Evolutionary conservation across 345 rosid genomes (phyloP), one percentile per base, ranked within the genome.

Genomic region (Corchorus capsularis): DNA sequence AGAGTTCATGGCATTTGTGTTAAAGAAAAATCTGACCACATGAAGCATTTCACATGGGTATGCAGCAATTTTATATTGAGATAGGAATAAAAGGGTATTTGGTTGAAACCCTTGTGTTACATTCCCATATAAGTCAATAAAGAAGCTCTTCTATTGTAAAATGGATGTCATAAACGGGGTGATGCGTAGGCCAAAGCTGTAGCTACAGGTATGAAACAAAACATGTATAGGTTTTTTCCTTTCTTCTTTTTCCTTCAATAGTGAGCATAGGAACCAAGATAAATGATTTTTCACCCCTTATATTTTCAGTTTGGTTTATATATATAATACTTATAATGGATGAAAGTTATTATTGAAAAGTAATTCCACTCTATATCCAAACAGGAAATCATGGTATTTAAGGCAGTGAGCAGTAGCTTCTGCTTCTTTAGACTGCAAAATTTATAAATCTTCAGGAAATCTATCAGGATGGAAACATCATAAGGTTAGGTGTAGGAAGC

Each of bases 1-100:
- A 39, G 16, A 15, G 63, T 73, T 50, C 45, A 60, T 57, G 52
- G 52, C 11, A 57, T 45, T 61, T 56, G 72, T 37, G 47, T 41
- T 56, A 0, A 71, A 47, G 63, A 19, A 16, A 70, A 59, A 49
- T 16, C 4, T 3, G 8, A 9, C 34, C 16, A 8, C 22, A 8
- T 19, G 76, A 75, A 52, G 70, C 71, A 61, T 70, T 35, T 69
- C 37, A 3, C 3, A 61, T 39, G 7, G 45, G 55, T 39, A 45
- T 27, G 15, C 32, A 14, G 77, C 22, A 50, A 70, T 76, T 79
- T 71, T 73, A 52, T 27, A 49, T 54, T 59, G 61, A 54, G 53
- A 78, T 35, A 63, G 64, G 60, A 78, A 78, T 78, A 70, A 68
- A 72, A 54, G 43, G 61, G 63, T 54, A n/a, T 20, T 45, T 20